phyloP scores from a whole-genome alignment of 1,284 basidiomycete species.

The Microbotryum silenes-acaulis region DNA sequence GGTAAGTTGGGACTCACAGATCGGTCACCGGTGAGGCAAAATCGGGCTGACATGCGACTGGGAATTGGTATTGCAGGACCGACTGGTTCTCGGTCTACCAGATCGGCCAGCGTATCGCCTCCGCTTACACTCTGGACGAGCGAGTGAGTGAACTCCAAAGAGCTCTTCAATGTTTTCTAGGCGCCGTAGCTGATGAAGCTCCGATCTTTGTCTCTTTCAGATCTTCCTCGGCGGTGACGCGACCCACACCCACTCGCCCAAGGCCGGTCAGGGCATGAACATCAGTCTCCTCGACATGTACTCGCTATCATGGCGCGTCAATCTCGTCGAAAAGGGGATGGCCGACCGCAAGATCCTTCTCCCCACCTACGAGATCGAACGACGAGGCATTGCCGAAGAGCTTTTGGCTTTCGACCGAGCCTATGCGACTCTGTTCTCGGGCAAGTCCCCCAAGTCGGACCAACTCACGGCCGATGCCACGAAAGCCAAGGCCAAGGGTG shows the following conservation, averaged over 20 bases:
- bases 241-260: conserved; percentile 44
- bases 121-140: conserved; percentile 36
- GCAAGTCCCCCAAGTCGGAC: conserved; percentile 27
- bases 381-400: conserved; percentile 41
- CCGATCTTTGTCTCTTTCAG: no score
- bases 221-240: conserved; percentile 44
- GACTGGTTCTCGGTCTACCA: conserved; percentile 23
- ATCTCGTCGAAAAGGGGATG: conserved; percentile 43
- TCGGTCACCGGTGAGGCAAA: conserved; percentile 2
- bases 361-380: conserved; percentile 43
- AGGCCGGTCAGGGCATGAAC: conserved; percentile 44
- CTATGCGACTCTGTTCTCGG: conserved; percentile 42
- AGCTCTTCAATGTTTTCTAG: no score
- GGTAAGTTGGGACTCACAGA: conserved; percentile 42
- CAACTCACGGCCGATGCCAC: conserved; percentile 29
- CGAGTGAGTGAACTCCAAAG: conserved; percentile 5
- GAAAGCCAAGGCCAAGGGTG: conserved; percentile 28
- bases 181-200: no score
- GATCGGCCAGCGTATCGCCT: conserved; percentile 36
- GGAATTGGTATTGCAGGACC: conserved; percentile 4
- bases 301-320: conserved; percentile 44
- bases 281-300: conserved; percentile 44
- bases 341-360: conserved; percentile 39
- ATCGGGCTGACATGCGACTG: conserved; percentile 21
- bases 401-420: conserved; percentile 43